Evolutionary conservation across 139 green algal species (phyloP).

Genomic region (Coelastrella sp.): DNA sequence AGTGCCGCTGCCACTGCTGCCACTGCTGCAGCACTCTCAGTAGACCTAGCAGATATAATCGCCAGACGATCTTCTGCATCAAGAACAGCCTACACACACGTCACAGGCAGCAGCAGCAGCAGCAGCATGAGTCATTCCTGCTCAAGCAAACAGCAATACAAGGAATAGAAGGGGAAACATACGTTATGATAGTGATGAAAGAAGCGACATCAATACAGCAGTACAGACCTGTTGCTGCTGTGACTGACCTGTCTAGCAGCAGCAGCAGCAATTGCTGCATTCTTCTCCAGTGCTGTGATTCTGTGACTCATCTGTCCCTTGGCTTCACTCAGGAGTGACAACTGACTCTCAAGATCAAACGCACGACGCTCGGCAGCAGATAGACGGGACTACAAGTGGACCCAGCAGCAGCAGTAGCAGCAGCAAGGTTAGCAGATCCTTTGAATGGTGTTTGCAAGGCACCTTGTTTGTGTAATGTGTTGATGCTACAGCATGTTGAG

Average conservation of each 20-base stretch:
- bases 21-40: not conserved
- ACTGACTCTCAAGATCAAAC: constrained; percentile 45
- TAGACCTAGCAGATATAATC: not conserved
- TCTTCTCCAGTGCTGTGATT: not conserved
- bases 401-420: not conserved
- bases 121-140: not conserved
- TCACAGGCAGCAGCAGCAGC: not conserved
- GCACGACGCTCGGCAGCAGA: constrained; percentile 14
- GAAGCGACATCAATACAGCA: not conserved
- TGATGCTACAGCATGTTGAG: too few relatives aligned
- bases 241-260: not conserved
- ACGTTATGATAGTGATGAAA: not conserved
- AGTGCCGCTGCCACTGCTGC: constrained; percentile 4
- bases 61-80: not conserved
- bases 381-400: not conserved
- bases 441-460: too few relatives aligned
- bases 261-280: constrained; percentile 16
- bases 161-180: not conserved
- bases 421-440: too few relatives aligned
- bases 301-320: not conserved
- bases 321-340: not conserved
- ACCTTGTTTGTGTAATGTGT: too few relatives aligned
- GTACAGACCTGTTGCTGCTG: not conserved
- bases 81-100: not conserved
- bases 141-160: not conserved